These are phyloP conservation scores for Phaeosphaeria sp. DNA, from an alignment of 2,329 filamentous ascomycete species.

Conservation along the genomic window DNA sequence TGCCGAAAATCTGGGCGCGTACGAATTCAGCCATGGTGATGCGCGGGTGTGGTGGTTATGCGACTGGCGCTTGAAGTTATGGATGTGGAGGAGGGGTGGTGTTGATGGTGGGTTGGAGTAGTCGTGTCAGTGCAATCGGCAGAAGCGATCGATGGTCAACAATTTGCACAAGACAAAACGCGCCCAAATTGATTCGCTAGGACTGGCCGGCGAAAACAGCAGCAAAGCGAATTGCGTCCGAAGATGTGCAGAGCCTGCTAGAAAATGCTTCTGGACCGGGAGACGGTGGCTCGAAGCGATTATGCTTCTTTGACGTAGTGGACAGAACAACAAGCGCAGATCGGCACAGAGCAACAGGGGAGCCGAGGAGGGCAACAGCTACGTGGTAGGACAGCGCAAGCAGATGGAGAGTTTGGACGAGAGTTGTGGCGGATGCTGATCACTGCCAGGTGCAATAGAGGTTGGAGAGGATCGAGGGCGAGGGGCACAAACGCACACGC, in stretches of 20 bases:
- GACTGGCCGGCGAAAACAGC: slow-evolving; percentile 22
- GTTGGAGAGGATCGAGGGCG: neutral
- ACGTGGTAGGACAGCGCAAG: slow-evolving; percentile 10
- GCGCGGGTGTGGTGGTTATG: slow-evolving; percentile 19
- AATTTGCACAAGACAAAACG: slow-evolving; percentile 11
- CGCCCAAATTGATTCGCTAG: slow-evolving; percentile 26
- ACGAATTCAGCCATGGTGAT: slow-evolving; percentile 96
- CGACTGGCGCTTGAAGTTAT: slow-evolving; percentile 28
- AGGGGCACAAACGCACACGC: neutral
- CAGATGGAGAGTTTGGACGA: slow-evolving; percentile 23
- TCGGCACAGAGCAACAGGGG: slow-evolving; percentile 18
- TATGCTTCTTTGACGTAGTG: slow-evolving; percentile 1
- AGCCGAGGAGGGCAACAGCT: neutral
- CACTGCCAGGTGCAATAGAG: slow-evolving; percentile 22
- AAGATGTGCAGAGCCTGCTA: slow-evolving; percentile 1
- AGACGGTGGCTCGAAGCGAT: neutral
- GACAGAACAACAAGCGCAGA: slow-evolving; percentile 19
- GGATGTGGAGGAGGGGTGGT: slow-evolving; percentile 17
- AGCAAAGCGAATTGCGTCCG: slow-evolving; percentile 7
- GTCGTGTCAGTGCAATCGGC: slow-evolving; percentile 10
- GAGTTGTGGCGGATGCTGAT: slow-evolving; percentile 27
- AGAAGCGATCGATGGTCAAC: slow-evolving; percentile 23
- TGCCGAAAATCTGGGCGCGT: slow-evolving; percentile 98
- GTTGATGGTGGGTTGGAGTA: slow-evolving; percentile 6
- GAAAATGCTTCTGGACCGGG: neutral